Evolutionary conservation across 2,329 filamentous ascomycete species (phyloP), one percentile per base, ranked within the genome.

Genomic region (Orbilia ellipsospora): DNA sequence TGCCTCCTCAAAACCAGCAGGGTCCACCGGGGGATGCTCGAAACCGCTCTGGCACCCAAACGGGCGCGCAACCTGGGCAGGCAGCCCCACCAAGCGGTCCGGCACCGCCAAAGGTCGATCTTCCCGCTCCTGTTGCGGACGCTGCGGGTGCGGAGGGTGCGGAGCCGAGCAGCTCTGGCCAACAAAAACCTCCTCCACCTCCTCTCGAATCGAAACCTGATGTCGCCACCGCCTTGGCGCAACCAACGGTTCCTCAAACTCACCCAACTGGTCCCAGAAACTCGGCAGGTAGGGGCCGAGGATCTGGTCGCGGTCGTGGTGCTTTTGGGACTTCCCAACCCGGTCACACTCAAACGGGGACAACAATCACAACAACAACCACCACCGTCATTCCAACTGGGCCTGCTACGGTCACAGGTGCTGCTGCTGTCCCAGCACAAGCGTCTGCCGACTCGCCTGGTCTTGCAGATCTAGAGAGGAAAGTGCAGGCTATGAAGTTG

Each of bases 121-220:
- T 62, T 61, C 65, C 73, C 4, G 36, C 40, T 26, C 65, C 70
- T 26, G 50, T 13, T 28, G 65, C 62, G 23, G 65, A 76, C 10
- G 52, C 20, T 7, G 18, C 52, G n/a, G 42, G 26, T 28, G 65
- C 59, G 42, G 28, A 45, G 23, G 66, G 62, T 48, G 44, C 36
- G 18, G 44, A 15, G 44, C 31, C 31, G 31, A 42, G 36, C 40
- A n/a, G 15, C 23, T 36, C 62, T 8, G 42, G 44, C 40, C 54
- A 60, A 42, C 65, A 75, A 26, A 57, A 64, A 45, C 73, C 70
- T 8, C 59, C 64, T 2, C 59, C 60, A 1, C 64, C 64, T 13
- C 73, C 73, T 52, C 52, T 70, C 4, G 73, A 76, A 36, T 76
- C 65, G 26, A 76, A 76, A 50, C 73, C 73, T 26, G 73, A 76